Evolutionary conservation across 176 grass and related monocot species (phyloP).

Genomic region (Ananas comosus): DNA sequence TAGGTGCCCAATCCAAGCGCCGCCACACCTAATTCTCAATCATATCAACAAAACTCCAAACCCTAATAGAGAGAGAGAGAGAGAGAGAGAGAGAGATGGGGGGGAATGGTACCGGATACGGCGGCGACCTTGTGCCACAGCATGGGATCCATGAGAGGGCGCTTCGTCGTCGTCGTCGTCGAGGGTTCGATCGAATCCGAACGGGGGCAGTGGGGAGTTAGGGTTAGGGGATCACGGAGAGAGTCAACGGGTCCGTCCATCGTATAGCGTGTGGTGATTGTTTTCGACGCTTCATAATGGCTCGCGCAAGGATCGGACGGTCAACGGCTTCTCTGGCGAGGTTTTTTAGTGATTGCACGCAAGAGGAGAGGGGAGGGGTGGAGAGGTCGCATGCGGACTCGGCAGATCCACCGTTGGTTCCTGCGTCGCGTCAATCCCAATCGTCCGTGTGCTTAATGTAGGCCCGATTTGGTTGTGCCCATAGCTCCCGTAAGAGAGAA

Average conservation of each 20-base stretch:
- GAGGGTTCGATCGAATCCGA: neutral
- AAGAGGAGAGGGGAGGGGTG: no score
- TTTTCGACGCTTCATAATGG: no score
- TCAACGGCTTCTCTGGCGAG: no score
- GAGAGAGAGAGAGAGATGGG: neutral
- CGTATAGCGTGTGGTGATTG: neutral
- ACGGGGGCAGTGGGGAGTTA: neutral
- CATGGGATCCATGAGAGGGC: constrained; percentile 36
- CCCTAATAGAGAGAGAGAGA: constrained; percentile 5
- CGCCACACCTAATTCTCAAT: constrained; percentile 45
- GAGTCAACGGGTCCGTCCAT: neutral
- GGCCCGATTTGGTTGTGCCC: no score
- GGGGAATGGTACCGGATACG: constrained; percentile 51
- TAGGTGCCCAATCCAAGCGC: constrained; percentile 87
- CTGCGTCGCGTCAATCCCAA: no score
- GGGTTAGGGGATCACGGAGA: neutral
- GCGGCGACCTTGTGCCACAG: constrained; percentile 92
- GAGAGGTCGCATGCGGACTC: no score
- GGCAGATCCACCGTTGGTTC: no score
- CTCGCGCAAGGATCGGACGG: no score
- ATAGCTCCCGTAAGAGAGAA: no score
- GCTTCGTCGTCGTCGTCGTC: neutral
- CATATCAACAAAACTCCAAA: neutral
- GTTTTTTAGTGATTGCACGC: no score
- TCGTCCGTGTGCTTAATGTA: no score